These are phyloP conservation scores for Piper longum DNA, from an alignment of 164 flowering plant genomes.

Conservation along the genomic window DNA sequence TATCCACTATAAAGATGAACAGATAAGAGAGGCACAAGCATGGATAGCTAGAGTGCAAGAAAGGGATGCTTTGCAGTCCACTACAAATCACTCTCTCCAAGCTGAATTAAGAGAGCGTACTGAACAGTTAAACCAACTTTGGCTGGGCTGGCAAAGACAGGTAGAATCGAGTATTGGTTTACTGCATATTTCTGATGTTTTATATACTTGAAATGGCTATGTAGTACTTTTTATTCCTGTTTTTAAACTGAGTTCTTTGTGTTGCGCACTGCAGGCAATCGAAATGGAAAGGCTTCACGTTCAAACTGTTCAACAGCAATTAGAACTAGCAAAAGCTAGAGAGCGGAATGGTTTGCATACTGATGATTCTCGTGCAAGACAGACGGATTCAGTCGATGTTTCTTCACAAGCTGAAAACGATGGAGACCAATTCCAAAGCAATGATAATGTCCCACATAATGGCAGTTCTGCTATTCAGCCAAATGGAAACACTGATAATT, in stretches of 20 bases:
- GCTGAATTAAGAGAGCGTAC: constrained; percentile 74
- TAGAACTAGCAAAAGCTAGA: constrained; percentile 67
- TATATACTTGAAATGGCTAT: no score
- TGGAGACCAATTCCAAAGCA: constrained; percentile 38
- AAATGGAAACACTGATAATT: constrained; percentile 42
- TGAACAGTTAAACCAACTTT: constrained; percentile 78
- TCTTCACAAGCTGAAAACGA: constrained; percentile 36
- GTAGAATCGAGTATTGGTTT: constrained; percentile 15
- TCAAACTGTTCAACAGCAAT: constrained; percentile 65
- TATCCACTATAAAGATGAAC: constrained; percentile 66
- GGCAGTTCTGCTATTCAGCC: constrained; percentile 23
- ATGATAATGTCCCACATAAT: constrained; percentile 26
- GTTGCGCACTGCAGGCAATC: constrained; percentile 37
- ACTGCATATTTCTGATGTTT: not conserved
- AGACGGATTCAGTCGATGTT: constrained; percentile 30
- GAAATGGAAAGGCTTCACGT: constrained; percentile 88
- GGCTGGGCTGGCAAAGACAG: constrained; percentile 89
- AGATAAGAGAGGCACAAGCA: constrained; percentile 75
- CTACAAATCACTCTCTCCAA: constrained; percentile 58
- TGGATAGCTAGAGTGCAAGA: constrained; percentile 83
- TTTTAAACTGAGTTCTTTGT: not conserved
- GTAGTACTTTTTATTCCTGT: not conserved
- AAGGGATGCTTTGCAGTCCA: constrained; percentile 67
- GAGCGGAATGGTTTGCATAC: constrained; percentile 42
- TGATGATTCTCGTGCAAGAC: constrained; percentile 34